Evolutionary conservation across 345 rosid genomes (phyloP), one percentile per base, ranked within the genome.

Genomic region (Euphorbia tirucalli): DNA sequence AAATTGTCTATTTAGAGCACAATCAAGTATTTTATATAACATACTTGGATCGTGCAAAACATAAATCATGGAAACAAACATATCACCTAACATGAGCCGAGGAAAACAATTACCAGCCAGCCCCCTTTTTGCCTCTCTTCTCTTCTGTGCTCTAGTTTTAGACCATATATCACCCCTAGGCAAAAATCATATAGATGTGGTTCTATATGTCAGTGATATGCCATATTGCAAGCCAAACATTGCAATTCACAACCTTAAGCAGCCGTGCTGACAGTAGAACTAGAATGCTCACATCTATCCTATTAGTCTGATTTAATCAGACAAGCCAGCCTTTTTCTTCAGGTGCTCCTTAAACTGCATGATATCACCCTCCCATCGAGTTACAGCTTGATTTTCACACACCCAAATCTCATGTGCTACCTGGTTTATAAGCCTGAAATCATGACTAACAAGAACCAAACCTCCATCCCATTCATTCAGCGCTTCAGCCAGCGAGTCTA

Each of bases 321-420:
- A 71, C 31, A 90, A 71, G 32, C 97, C 98, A n/a, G 98, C 90
- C 83, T 89, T 93, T 59, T 57, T 73, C 86, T 78, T 89, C 7
- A 91, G 93, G 61, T 91, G 97, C 77, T 66, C 66, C 85, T 91
- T 91, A 68, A 89, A 91, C 74, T 85, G 90, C 97, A 91, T 91
- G 61, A 91, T 91, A 68, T 85, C 97, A 57, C 97, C 95, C 35
- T 78, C 90, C 95, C 97, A 91, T 28, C 83, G 79, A 0, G 97
- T 88, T 0, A 89, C 87, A 3, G 87, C 66, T 56, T 85, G 97
- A 61, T 91, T 87, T 78, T 84, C 91, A 65, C 95, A 91, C 39
- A 91, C 95, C 97, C 97, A 91, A 5, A 91, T 91, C 89, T 91
- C 95, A 49, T 91, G 68, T 0, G 97, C 97, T 37, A 91, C 97